phyloP scores from a whole-genome alignment of 345 rosid genomes.

The Noccaea bulbosa region DNA sequence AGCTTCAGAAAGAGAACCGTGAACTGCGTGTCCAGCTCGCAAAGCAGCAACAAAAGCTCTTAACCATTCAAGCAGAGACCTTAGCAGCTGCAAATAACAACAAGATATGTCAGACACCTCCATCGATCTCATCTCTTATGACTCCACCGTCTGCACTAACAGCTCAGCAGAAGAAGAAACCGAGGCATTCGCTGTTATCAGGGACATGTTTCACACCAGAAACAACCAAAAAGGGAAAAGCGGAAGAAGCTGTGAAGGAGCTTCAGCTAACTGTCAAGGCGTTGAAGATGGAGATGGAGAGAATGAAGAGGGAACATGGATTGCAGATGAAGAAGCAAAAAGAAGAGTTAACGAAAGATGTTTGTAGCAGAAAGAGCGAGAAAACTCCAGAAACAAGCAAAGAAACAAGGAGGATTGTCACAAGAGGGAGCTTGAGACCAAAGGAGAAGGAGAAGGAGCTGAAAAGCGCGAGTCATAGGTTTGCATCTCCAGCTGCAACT shows the following conservation, averaged over 20 bases:
- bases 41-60: slow-evolving; percentile 73
- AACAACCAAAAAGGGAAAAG: slow-evolving; percentile 55
- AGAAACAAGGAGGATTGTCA: slow-evolving; percentile 55
- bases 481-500: slow-evolving; percentile 70
- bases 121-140: slow-evolving; percentile 67
- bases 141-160: slow-evolving; percentile 71
- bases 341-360: slow-evolving; percentile 61
- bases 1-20: slow-evolving; percentile 85
- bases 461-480: slow-evolving; percentile 82
- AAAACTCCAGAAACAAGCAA: slow-evolving; percentile 45
- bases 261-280: slow-evolving; percentile 67
- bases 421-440: slow-evolving; percentile 65
- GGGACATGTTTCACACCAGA: slow-evolving; percentile 84
- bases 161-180: slow-evolving; percentile 59
- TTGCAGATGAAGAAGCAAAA: slow-evolving; percentile 78
- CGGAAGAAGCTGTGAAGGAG: slow-evolving; percentile 60
- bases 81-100: slow-evolving; percentile 56
- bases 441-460: slow-evolving; percentile 60
- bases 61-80: slow-evolving; percentile 69
- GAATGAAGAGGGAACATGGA: slow-evolving; percentile 76
- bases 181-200: slow-evolving; percentile 69
- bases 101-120: slow-evolving; percentile 68
- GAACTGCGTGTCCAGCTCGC: slow-evolving; percentile 78
- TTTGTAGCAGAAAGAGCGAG: slow-evolving; percentile 54
- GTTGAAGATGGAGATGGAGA: slow-evolving; percentile 72